Evolutionary conservation across 257 asterid species (phyloP).

Genomic region (Przewalskia tangutica): DNA sequence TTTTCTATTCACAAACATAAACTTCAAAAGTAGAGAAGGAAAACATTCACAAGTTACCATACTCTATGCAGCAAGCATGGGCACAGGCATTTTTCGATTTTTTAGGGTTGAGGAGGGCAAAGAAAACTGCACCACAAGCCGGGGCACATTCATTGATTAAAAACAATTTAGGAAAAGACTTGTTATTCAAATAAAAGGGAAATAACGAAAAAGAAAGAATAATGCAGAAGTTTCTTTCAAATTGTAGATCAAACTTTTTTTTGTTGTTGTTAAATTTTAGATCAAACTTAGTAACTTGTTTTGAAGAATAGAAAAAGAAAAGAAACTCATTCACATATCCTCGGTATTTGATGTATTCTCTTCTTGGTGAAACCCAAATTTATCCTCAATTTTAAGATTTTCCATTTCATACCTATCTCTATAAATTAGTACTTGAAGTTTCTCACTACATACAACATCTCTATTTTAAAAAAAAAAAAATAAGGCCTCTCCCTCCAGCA

Average conservation of each 20-base stretch:
- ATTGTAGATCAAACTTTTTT: no score
- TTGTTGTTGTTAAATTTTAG: not conserved
- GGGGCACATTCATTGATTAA: no score
- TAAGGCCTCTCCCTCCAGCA: not conserved
- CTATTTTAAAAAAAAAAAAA: not conserved
- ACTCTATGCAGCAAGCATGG: not conserved
- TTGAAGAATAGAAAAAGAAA: not conserved
- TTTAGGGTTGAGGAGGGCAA: no score
- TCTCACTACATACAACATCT: not conserved
- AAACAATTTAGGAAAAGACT: not conserved
- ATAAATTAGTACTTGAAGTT: not conserved
- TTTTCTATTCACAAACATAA: not conserved
- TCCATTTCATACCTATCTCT: not conserved
- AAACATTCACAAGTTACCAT: not conserved
- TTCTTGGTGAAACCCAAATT: not conserved
- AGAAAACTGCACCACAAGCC: no score
- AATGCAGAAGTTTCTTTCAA: not conserved
- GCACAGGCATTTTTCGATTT: not conserved
- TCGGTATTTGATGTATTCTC: no score
- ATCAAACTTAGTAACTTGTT: not conserved
- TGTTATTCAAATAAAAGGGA: not conserved
- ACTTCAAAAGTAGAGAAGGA: not conserved
- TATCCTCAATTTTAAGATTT: not conserved
- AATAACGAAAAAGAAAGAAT: not conserved
- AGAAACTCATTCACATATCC: not conserved